Base-by-base conservation (phyloP, 1,139 yeast genomes). In the Protomyces pachydermus region DNA sequence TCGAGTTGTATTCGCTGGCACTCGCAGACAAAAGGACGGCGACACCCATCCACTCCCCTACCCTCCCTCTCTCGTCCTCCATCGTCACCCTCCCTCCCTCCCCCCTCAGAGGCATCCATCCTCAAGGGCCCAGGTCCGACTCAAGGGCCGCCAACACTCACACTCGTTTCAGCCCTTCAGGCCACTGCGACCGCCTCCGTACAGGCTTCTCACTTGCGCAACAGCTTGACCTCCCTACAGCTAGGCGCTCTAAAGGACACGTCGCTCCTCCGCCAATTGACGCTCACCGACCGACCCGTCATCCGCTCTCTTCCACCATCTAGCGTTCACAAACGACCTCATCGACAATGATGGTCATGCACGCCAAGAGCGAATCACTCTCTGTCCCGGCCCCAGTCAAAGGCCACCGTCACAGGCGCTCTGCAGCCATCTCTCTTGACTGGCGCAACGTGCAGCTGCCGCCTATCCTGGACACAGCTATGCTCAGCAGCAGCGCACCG, bases 321-420 rank as follows among this genome's bases (percentile, higher is more conserved):
- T 28, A 28, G 32, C 32, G 32, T 3, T 8, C 5, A 8, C 32
- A 28, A 28, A 28, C 32, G 32, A 28, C 32, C 8, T 28, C 8
- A 28, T 28, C 32, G 32, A 28, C 48, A 18, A 42, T 42, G 48
- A 42, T 42, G 48, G 48, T 42, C 48, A 42, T 42, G 48, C 55
- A 52, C 37, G 45, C 55, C 20, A 52, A 28, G 28, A 25, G 52
- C 32, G 60, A 39, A 32, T 51, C 52, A 3, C 52, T 58, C 35
- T 34, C 62, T 18, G 62, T 52, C 10, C 62, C 62, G 0, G n/a
- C 56, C 9, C 39, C 53, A 16, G 62, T 54, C 20, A 52, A 50
- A 42, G 62, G 62, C 12, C 62, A 58, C 42, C 56, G 62, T n/a
- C 62, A 58, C 52, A 46, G 62, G 1, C 55, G 62, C 9, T 51